Base-by-base conservation (phyloP, 768 basidiomycete genomes). In the Amanita thiersii region DNA sequence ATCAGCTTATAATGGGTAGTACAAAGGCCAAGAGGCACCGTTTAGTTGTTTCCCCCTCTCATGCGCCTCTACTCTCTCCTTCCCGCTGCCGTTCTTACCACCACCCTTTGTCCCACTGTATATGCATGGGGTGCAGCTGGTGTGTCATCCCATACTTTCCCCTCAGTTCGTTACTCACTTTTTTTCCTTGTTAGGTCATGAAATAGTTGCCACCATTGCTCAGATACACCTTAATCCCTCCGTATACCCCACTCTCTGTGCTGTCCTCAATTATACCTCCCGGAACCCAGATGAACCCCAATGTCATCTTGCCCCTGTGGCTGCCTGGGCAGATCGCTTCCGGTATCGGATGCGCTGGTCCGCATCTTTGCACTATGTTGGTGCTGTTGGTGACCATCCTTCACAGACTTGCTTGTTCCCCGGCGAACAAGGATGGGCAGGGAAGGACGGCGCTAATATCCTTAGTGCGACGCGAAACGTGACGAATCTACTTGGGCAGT, bases 191-290 rank as follows among this genome's bases (percentile, higher is more conserved):
- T 34, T 26, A 79, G 90, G 93, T 3, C 93, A 97, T 52, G 86
- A 96, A 65, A 81, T 96, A 23, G 77, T 90, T 4, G 93, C 92
- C 1, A 94, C 92, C 3, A 86, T 98, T 43, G 94, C 94, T 1
- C 86, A 97, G 57, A 88, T 93, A 45, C 79, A 96, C 57, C 73
- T 97, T 2, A 76, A 88, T 56, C 86, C 87, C 0, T 65, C 64
- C 2, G 80, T 83, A 3, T 68, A 82, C 29, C 69, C 75, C 2
- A 70, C 68, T 23, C 63, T 96, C 40, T 87, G 84, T 49, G 59
- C 65, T 20, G 80, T 97, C 51, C 79, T 96, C 49, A 70, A 80
- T 48, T 60, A 63, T 45, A 60, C 58, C 19, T 64, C 59, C 7
- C 47, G 44, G 30, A 58, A 58, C 43, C 64, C 53, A 10, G 50